Conservation (phyloP, 2,329 filamentous ascomycete genomes). For the Falciphora oryzae region DNA sequence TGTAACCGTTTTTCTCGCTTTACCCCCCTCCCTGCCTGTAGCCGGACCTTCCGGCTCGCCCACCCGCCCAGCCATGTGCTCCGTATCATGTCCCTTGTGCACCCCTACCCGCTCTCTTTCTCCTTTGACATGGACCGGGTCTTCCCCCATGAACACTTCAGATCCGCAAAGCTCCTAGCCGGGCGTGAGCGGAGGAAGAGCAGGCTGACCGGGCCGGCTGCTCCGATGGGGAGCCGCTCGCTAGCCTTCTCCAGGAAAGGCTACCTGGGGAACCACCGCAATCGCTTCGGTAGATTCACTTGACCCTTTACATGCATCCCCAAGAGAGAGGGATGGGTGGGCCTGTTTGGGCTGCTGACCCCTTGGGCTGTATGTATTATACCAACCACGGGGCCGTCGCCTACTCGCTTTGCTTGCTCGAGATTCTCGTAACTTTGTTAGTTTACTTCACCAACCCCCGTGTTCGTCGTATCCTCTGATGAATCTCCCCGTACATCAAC, state of each 20-base stretch:
- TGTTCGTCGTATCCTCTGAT: neutral
- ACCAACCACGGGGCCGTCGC: neutral
- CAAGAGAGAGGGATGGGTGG: no score
- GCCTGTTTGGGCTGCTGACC: no score
- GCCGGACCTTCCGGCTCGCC: neutral
- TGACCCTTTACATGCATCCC: no score
- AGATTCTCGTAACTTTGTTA: neutral
- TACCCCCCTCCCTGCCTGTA: neutral
- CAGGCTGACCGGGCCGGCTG: no score
- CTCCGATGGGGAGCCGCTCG: no score
- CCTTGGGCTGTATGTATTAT: neutral
- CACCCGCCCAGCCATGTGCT: neutral
- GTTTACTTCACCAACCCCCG: neutral
- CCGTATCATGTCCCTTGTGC: neutral
- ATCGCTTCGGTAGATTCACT: no score
- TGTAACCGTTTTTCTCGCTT: no score
- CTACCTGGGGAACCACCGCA: no score
- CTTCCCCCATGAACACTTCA: no score
- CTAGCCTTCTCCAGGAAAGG: neutral
- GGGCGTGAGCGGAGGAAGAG: no score
- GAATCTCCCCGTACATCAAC: neutral
- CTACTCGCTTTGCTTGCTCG: neutral
- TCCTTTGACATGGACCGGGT: neutral
- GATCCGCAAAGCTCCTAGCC: no score
- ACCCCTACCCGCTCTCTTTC: neutral